Conservation (phyloP, 1,139 yeast genomes). For the Blastobotrys petasosporus region DNA sequence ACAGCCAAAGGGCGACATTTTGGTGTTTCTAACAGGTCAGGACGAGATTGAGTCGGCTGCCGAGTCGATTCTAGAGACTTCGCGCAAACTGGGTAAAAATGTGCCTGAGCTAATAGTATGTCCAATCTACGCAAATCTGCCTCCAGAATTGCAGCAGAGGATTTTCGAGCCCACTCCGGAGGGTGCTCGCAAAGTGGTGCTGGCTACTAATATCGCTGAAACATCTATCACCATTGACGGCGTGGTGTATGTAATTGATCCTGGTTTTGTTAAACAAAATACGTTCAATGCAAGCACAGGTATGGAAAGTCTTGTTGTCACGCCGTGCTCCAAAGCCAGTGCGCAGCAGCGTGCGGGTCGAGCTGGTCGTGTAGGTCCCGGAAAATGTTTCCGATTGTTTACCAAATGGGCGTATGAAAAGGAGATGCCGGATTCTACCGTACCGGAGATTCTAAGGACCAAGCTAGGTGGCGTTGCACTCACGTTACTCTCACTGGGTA, state of each 20-base stretch:
- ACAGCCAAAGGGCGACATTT: slow-evolving; percentile 74
- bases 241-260: slow-evolving; percentile 93
- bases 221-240: slow-evolving; percentile 97
- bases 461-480: slow-evolving; percentile 73
- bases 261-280: slow-evolving; percentile 94
- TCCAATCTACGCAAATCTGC: slow-evolving; percentile 89
- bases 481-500: slow-evolving; percentile 70
- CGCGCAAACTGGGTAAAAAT: slow-evolving; percentile 54
- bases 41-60: slow-evolving; percentile 87
- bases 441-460: slow-evolving; percentile 83
- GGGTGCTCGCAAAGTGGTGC: slow-evolving; percentile 73
- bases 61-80: slow-evolving; percentile 61
- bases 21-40: slow-evolving; percentile 89
- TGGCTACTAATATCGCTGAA: slow-evolving; percentile 96
- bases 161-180: slow-evolving; percentile 88
- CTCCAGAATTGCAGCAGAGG: slow-evolving; percentile 71
- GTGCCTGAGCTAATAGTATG: slow-evolving; percentile 65
- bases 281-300: slow-evolving; percentile 86
- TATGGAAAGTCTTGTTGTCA: slow-evolving; percentile 81
- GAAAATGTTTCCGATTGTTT: slow-evolving; percentile 82
- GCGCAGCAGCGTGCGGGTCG: slow-evolving; percentile 97
- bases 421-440: slow-evolving; percentile 71
- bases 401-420: slow-evolving; percentile 81
- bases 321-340: slow-evolving; percentile 87
- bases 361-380: slow-evolving; percentile 96